Conservation (phyloP, 2,329 filamentous ascomycete genomes). For the Gnomoniopsis sp. region DNA sequence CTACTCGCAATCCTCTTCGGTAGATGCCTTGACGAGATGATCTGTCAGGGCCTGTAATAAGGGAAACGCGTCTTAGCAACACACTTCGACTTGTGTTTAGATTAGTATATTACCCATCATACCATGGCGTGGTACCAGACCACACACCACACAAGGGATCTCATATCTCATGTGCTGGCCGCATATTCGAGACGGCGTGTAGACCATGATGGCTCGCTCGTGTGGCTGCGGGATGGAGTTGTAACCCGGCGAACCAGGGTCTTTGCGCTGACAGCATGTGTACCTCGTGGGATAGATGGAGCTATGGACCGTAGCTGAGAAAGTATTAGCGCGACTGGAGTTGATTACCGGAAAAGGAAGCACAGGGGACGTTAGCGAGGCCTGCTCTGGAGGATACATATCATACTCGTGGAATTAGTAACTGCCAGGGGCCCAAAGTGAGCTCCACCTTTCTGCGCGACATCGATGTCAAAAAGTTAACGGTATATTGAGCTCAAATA, state of each 20-base stretch:
- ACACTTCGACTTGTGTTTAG: neutral
- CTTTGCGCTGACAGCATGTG: constrained; percentile 5
- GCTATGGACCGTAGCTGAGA: neutral
- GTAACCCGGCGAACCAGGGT: neutral
- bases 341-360: neutral
- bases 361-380: neutral
- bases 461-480: too few relatives aligned
- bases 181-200: constrained; percentile 3
- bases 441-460: too few relatives aligned
- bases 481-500: too few relatives aligned
- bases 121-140: neutral
- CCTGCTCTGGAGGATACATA: neutral
- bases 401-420: too few relatives aligned
- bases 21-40: neutral
- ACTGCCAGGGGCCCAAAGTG: too few relatives aligned
- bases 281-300: neutral
- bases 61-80: neutral
- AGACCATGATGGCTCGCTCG: constrained; percentile 9
- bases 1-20: neutral
- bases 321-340: neutral
- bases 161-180: neutral
- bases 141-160: neutral
- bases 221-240: constrained; percentile 16
- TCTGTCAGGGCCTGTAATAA: too few relatives aligned
- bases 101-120: neutral